A percentile compares a stretch with the other conserved stretches of the same genome.
Conservation (phyloP, 2,329 filamentous ascomycete genomes). For the Hypomyces rosellus region DNA sequence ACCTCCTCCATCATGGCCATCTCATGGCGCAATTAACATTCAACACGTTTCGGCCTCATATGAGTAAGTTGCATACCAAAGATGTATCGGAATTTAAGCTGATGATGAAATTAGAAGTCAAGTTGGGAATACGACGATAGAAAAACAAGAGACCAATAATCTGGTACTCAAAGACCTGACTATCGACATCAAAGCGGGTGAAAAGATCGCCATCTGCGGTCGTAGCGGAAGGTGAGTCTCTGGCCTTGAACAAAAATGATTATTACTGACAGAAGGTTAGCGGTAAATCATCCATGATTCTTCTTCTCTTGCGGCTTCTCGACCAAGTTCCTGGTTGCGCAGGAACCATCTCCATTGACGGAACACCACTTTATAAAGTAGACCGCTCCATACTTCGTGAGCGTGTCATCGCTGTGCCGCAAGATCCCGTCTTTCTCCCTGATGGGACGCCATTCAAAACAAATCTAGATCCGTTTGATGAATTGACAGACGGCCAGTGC, state of each 20-base stretch:
- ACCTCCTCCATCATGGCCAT: conserved; percentile 24
- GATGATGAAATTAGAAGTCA: too few species aligned
- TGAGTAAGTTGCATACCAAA: background rate
- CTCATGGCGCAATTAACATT: conserved; percentile 24
- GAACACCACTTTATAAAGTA: conserved; percentile 29
- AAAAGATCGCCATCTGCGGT: conserved; percentile 32
- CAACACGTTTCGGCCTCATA: conserved; percentile 29
- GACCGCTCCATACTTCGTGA: conserved; percentile 37
- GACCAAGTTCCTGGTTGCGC: conserved; percentile 27
- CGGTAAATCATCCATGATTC: conserved; percentile 39
- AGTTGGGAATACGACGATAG: too few species aligned
- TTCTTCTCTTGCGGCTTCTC: conserved; percentile 35
- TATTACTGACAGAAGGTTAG: background rate
- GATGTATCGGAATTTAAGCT: too few species aligned
- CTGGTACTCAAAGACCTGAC: conserved; percentile 22
- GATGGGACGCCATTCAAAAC: conserved; percentile 33
- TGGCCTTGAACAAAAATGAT: too few species aligned
- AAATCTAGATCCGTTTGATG: conserved; percentile 37
- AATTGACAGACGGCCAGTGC: conserved; percentile 27
- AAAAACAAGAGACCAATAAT: background rate
- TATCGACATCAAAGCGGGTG: conserved; percentile 23
- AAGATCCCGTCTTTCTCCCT: conserved; percentile 47
- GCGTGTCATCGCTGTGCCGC: conserved; percentile 45
- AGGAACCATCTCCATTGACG: conserved; percentile 37
- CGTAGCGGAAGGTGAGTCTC: conserved; percentile 23